Evolutionary conservation across 257 asterid species (phyloP), one percentile per base, ranked within the genome.

Genomic region (Salvia miltiorrhiza): DNA sequence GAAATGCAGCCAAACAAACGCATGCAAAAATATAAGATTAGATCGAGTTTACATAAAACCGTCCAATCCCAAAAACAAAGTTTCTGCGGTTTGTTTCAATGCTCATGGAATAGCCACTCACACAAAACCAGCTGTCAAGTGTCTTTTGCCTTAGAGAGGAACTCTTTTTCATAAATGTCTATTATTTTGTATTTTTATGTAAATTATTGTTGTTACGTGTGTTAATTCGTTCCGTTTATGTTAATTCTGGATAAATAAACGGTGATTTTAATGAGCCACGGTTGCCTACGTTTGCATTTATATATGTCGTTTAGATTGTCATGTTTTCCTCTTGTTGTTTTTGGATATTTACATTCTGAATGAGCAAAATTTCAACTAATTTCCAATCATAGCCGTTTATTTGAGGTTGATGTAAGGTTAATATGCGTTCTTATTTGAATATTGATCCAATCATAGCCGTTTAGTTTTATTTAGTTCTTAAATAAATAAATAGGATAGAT

Each of bases 91-190:
- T 12, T 87, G 95, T 30, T 52, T 48, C 67, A 87, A 81, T 69
- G 92, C 92, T 64, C 86, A 81, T 72, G 95, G 95, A 61, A 61
- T 9, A 61, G 78, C 85, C 49, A 70, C 79, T 39, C 87, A 57
- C 67, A 80, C 89, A 0, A 78, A n/a, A 9, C 86, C 88, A 62
- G 59, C 74, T 52, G 82, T 80, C 26, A 83, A 70, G 0, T 87
- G 95, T 61, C 82, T 84, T 12, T 56, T 60, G 30, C 84, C 74
- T 43, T 55, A 24, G 26, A 49, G n/a, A 44, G 8, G n/a, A 14
- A 9, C n/a, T 3, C 14, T 44, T 44, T 44, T 44, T 44, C 50
- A 44, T 44, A 1, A n/a, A 14, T 44, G 20, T 44, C 50, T 6
- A 44, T 5, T 14, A 14, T 3, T 26, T 1, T 26, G 13, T 45